These are phyloP conservation scores for Biancaea sappan DNA, from an alignment of 306 rosid genomes.

Conservation along the genomic window DNA sequence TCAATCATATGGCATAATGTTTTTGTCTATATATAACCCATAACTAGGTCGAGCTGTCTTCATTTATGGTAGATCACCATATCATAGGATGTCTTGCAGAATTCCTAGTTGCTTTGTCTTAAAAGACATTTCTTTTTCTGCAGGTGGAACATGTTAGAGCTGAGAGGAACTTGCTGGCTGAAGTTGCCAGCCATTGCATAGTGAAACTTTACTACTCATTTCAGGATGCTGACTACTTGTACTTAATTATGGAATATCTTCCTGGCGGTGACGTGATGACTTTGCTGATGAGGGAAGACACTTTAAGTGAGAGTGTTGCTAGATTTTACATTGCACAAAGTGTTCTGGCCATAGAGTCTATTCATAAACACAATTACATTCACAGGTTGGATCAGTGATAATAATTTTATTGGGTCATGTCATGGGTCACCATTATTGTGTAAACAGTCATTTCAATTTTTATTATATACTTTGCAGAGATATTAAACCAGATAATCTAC, in stretches of 20 bases:
- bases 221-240: constrained; percentile 90
- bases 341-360: constrained; percentile 95
- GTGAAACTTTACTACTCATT: constrained; percentile 98
- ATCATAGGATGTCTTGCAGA: constrained; percentile 32
- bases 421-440: constrained; percentile 19
- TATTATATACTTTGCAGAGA: constrained; percentile 63
- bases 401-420: constrained; percentile 21
- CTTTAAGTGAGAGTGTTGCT: constrained; percentile 80
- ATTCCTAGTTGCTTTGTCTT: constrained; percentile 21
- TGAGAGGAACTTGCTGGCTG: constrained; percentile 97
- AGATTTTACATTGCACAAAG: constrained; percentile 97
- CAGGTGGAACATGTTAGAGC: constrained; percentile 99
- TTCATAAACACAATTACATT: constrained; percentile 92
- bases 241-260: constrained; percentile 96
- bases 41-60: constrained; percentile 15
- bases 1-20: constrained; percentile 12
- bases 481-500: constrained; percentile 96
- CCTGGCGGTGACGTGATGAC: constrained; percentile 99
- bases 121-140: constrained; percentile 20
- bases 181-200: constrained; percentile 98
- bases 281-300: constrained; percentile 93
- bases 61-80: constrained; percentile 24
- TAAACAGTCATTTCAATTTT: constrained; percentile 33
- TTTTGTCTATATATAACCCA: constrained; percentile 3
- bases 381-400: constrained; percentile 67